Base-by-base conservation (phyloP, 352 stramenopile species). In the Phytophthora hybrid region DNA sequence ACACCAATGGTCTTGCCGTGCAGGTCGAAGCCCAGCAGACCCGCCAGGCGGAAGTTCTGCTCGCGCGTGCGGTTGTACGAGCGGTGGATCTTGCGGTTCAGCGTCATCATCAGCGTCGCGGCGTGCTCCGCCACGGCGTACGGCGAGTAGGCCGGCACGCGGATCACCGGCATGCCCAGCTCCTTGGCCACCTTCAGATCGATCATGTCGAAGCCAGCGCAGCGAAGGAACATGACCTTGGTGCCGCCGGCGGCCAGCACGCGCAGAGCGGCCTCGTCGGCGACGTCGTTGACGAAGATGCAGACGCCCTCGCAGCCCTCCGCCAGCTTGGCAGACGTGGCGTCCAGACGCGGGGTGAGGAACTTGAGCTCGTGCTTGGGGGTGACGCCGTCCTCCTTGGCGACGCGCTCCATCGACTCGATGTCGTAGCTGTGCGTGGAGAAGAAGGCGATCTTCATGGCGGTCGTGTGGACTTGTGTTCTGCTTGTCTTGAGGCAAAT, bases 271-370 rank as follows among this genome's bases (percentile, higher is more conserved):
- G 72, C 77, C 18, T 76, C 84, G 61, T 95, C 79, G 4, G 89
- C 89, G 6, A 80, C 82, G 71, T 97, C 91, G 66, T 97, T 97
- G 52, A 97, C 91, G 68, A 97, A 97, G 59, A 95, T 90, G 41
- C 89, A 83, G 29, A 92, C 85, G 47, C 53, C 85, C 52, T 95
- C 87, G 53, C 77, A 92, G 2, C 80, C 78, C 9, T 84, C 67
- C 0, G 88, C 85, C 37, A 95, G 76, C 49, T 81, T 74, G 9
- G 81, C 87, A 0, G 84, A 91, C 26, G 79, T 74, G 18, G 59
- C 63, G 60, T 80, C 85, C 11, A 95, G 69, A 31, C 85, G 85
- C 29, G 81, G 78, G 29, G 74, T 61, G 49, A 92, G 85, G 77
- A 93, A 91, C 62, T 76, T 55, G 47, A 93, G 76, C 58, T 92